These are phyloP conservation scores for Lasiosphaeria hispida DNA, from an alignment of 495 filamentous ascomycete genomes.

Conservation along the genomic window DNA sequence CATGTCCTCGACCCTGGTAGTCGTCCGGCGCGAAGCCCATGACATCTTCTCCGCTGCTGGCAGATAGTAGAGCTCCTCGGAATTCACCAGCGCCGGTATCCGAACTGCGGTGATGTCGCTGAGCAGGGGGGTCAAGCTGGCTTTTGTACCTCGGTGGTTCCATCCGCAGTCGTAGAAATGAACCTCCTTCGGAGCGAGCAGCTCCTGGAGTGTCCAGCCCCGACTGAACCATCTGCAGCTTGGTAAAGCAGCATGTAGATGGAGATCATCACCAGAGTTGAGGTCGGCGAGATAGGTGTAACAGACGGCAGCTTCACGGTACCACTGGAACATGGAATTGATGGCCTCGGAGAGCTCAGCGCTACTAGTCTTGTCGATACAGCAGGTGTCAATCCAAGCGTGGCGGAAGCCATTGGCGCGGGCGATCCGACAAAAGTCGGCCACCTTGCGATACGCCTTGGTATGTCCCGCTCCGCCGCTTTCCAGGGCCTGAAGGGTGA, in stretches of 20 bases:
- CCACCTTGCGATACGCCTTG: too few species aligned
- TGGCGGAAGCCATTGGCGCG: not conserved
- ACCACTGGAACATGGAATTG: conserved; percentile 45
- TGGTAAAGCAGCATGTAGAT: too few species aligned
- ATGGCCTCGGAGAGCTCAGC: conserved; percentile 45
- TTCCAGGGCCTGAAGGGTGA: too few species aligned
- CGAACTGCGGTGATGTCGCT: too few species aligned
- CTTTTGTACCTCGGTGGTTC: not conserved
- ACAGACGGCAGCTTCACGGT: conserved; percentile 32
- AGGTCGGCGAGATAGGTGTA: conserved; percentile 39
- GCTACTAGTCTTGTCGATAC: conserved; percentile 42
- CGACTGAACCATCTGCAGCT: not conserved
- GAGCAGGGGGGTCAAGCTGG: too few species aligned
- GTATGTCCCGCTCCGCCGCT: too few species aligned
- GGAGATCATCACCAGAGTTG: too few species aligned
- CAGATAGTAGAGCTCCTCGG: conserved; percentile 3
- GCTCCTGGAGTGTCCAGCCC: conserved; percentile 5
- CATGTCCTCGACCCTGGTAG: conserved; percentile 19
- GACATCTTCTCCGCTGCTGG: conserved; percentile 14
- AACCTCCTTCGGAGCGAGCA: not conserved
- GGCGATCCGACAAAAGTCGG: conserved; percentile 11
- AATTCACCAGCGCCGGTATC: too few species aligned
- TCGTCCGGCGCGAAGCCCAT: conserved; percentile 17
- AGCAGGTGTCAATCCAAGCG: conserved; percentile 39
- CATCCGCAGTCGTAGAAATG: not conserved